Percentiles rank a stretch among this genome's conserved stretches.
Conservation (phyloP, 768 basidiomycete genomes). For the Austroboletus festivus region DNA sequence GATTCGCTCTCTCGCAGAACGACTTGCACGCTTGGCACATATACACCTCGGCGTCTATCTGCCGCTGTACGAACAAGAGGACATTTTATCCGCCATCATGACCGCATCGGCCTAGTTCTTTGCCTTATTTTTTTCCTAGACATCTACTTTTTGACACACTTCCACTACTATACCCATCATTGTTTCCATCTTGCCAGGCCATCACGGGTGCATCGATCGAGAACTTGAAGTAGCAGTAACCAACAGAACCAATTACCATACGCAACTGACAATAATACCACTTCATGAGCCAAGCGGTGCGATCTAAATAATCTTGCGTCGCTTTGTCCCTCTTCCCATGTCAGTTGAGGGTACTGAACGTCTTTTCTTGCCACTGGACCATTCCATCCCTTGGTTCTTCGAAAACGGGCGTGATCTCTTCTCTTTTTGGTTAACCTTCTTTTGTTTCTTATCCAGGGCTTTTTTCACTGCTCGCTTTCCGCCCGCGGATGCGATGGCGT, state of each 20-base stretch:
- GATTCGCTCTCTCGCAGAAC: conserved; percentile 59
- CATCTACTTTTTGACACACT: conserved; percentile 15
- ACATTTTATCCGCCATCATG: conserved; percentile 28
- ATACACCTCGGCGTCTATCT: conserved; percentile 77
- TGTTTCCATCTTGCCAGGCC: conserved; percentile 26
- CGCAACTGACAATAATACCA: conserved; percentile 25
- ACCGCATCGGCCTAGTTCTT: conserved; percentile 15
- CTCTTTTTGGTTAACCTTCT: conserved; percentile 84
- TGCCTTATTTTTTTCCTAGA: conserved; percentile 21
- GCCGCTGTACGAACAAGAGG: conserved; percentile 70
- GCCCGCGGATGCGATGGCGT: conserved; percentile 71
- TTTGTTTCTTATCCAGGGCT: conserved; percentile 85
- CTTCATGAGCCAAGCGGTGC: conserved; percentile 1
- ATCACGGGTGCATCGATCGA: conserved; percentile 23
- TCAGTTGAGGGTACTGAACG: conserved; percentile 14
- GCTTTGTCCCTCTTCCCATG: conserved; percentile 17
- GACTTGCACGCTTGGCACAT: conserved; percentile 66
- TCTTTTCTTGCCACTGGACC: conserved; percentile 12
- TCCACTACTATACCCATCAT: conserved; percentile 28
- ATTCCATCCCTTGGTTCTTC: conserved; percentile 15
- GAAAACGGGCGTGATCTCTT: conserved; percentile 78
- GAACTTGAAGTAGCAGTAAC: conserved; percentile 26
- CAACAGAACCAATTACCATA: conserved; percentile 30
- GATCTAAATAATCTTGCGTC: conserved; percentile 20
- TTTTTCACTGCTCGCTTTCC: conserved; percentile 82